Evolutionary conservation across 495 filamentous ascomycete genomes (phyloP).

Genomic region (Oleoguttula mirabilis): DNA sequence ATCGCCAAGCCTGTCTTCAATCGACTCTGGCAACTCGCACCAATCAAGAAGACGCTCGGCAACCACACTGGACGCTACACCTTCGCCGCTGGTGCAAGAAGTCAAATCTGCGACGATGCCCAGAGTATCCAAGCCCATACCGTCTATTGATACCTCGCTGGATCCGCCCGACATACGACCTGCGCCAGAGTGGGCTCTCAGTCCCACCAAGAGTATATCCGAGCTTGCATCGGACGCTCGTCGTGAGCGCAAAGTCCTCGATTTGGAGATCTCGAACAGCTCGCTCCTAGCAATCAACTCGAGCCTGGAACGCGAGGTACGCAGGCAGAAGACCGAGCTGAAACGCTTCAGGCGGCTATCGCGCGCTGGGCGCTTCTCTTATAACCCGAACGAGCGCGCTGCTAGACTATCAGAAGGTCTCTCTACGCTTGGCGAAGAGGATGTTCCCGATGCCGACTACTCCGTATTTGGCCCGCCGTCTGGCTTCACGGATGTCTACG

Average conservation of each 20-base stretch:
- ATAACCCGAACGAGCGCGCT: conserved; percentile 34
- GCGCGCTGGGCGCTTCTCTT: conserved; percentile 15
- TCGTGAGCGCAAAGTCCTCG: conserved; percentile 85
- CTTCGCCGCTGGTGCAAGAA: conserved; percentile 11
- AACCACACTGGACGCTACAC: conserved; percentile 2
- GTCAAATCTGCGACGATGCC: conserved; percentile 10
- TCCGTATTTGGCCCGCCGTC: conserved; percentile 5
- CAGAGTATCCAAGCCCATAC: conserved; percentile 1
- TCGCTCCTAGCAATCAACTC: conserved; percentile 95
- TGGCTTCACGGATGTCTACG: conserved; percentile 10
- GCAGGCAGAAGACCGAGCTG: conserved; percentile 81
- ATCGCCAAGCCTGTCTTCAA: conserved; percentile 17
- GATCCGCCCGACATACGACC: background rate
- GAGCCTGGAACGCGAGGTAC: conserved; percentile 77
- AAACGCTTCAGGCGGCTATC: conserved; percentile 72
- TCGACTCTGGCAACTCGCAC: conserved; percentile 11
- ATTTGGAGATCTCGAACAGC: conserved; percentile 96
- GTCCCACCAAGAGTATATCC: conserved; percentile 35
- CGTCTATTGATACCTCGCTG: conserved; percentile 13
- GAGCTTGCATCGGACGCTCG: conserved; percentile 73
- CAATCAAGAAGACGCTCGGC: conserved; percentile 15
- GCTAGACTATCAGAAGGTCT: conserved; percentile 51
- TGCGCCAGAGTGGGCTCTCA: conserved; percentile 25
- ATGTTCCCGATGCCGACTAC: conserved; percentile 34
- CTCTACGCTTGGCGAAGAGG: conserved; percentile 12